Base-by-base conservation (phyloP, 805 yeast species). In the Metschnikowia amazonensis region DNA sequence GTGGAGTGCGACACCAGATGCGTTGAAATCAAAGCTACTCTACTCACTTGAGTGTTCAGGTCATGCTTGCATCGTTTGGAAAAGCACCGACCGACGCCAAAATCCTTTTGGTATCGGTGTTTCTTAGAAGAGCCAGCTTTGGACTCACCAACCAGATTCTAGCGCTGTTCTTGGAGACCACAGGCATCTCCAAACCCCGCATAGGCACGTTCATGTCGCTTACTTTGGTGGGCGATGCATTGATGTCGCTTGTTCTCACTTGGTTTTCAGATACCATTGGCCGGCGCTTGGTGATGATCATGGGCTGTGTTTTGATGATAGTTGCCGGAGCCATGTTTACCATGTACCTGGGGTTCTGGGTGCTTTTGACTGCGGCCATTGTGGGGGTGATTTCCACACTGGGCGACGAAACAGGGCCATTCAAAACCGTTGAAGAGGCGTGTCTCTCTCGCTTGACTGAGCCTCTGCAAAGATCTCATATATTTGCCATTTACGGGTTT, bases 331-430 rank as follows among this genome's bases (percentile, higher is more conserved):
- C 77, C 1, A 74, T 77, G 0, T 89, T 89, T 60, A 77, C 83
- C n/a, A 64, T 66, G 20, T 69, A 72, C 48, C 70, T 77, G 28
- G 77, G 77, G 52, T 87, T 71, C 60, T 58, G 65, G 51, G 50
- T 84, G 1, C 67, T 89, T 32, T 65, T 89, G 17, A 20, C 72
- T 2, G 94, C 94, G 7, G 94, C 96, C 2, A 76, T 86, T 2
- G 47, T 86, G 25, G 96, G 96, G 1, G 96, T 89, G 14, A 85
- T 89, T 6, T 86, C 95, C 2, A 94, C 96, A 1, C 80, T 88
- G 24, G 95, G 96, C 20, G 89, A 84, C 57, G 96, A 89, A 58
- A 87, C 90, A 0, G 96, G 96, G 0, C 96, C 96, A 0, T 89
- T 89, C 63, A 84, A 86, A 58, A 80, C 94, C 0, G 81, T 89